phyloP scores from a whole-genome alignment of 345 rosid species.

The Aquilaria yunnanensis region DNA sequence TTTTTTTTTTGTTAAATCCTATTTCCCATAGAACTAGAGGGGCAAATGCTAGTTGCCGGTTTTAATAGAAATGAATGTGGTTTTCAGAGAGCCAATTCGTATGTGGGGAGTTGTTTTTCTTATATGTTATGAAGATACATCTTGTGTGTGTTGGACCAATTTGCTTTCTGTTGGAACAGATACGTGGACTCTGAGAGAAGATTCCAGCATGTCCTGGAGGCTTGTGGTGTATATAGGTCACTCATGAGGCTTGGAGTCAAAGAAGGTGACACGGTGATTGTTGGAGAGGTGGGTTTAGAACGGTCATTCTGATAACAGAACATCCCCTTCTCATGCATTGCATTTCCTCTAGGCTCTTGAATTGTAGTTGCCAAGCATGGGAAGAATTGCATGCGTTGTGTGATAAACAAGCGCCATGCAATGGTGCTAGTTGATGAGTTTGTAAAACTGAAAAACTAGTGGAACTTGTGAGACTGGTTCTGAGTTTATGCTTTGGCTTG shows the following conservation, averaged over 20 bases:
- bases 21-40: too few relatives aligned
- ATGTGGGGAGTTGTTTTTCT: neutral
- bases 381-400: neutral
- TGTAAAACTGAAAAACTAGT: too few relatives aligned
- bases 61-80: too few relatives aligned
- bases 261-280: slow-evolving; percentile 88
- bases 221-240: slow-evolving; percentile 77
- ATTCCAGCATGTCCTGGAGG: slow-evolving; percentile 85
- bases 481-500: slow-evolving; percentile 4
- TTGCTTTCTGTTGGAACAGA: slow-evolving; percentile 34
- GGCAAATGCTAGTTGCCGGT: too few relatives aligned
- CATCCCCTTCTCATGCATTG: neutral
- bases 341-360: too few relatives aligned
- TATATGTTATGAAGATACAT: neutral
- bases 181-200: slow-evolving; percentile 80
- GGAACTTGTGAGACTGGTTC: too few relatives aligned
- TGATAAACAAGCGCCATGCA: neutral
- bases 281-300: slow-evolving; percentile 68
- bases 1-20: too few relatives aligned
- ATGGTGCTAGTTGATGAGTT: too few relatives aligned
- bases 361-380: neutral
- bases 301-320: neutral
- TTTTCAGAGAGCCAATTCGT: too few relatives aligned
- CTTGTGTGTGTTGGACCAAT: neutral
- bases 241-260: slow-evolving; percentile 75